A percentile compares a stretch with the other conserved stretches of the same genome.
Conservation (phyloP, 2,329 filamentous ascomycete species). For the Epichloe gansuensis region DNA sequence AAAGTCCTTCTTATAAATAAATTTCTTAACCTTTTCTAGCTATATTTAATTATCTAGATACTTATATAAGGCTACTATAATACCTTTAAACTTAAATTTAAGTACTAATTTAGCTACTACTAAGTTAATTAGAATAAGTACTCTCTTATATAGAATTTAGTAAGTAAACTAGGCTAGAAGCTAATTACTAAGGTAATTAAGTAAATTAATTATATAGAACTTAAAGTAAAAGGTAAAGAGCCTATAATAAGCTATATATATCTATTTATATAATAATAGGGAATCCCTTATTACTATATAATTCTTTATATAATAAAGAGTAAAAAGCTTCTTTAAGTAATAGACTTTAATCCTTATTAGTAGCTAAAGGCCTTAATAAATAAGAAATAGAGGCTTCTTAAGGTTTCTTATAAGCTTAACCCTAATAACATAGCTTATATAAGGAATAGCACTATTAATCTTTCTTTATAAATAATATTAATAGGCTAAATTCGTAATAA, state of each 20-base stretch:
- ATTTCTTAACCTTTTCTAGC: neutral
- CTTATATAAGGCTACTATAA: neutral
- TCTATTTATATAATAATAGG: neutral
- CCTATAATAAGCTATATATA: neutral
- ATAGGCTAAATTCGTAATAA: neutral
- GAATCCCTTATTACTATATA: neutral
- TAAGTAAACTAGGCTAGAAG: neutral
- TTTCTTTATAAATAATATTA: neutral
- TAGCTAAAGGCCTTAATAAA: neutral
- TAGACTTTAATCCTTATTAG: neutral
- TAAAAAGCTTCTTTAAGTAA: neutral
- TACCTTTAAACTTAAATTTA: neutral
- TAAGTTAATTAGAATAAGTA: neutral
- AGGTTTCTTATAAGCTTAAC: neutral
- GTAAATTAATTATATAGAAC: neutral
- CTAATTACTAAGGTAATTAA: neutral
- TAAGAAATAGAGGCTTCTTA: neutral
- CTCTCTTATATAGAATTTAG: neutral
- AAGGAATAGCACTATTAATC: neutral
- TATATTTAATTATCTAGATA: neutral
- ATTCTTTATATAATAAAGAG: neutral
- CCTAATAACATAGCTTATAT: neutral
- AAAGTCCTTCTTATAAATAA: neutral
- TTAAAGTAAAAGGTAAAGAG: neutral
- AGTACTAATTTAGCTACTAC: neutral